Evolutionary conservation across 2,329 filamentous ascomycete species (phyloP), one percentile per base, ranked within the genome.

Genomic region (Colletotrichum sp.): DNA sequence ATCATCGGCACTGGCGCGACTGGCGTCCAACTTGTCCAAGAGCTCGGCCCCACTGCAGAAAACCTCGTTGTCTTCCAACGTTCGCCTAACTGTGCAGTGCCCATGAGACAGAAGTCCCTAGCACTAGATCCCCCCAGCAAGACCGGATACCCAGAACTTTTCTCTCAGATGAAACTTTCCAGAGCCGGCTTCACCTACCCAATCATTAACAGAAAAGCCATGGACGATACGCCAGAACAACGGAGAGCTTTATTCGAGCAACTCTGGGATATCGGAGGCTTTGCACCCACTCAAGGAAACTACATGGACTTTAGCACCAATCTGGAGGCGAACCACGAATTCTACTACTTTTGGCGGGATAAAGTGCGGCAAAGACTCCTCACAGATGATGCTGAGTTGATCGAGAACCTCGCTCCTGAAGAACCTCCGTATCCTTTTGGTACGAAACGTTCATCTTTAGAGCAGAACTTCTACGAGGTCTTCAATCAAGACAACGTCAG

Each of bases 391-490:
- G 28, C 66, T 24, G 55, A 57, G 66, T 55, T 57, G 49, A 34
- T 36, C 13, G 30, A 57, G 49, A 57, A 55, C 16, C 66, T 69
- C 24, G 66, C 66, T 4, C 66, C 66, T 34, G 66, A 69, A 21
- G 26, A 69, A 28, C 66, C 66, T 12, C 66, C 66, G 18, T 69
- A 57, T 49, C 44, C 32, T 10, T 69, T 57, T 30, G 66, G 66
- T 6, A 83, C 81, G 18, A 89, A 87, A 76, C 83, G 87, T 2
- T 82, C 85, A 1, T 84, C 82, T 1, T 82, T 89, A 1, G 87
- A 89, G 67, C 80, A 85, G 28, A 79, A 80, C 16, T 89, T 86
- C 79, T 89, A 85, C 73, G 88, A 89, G 71, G 81, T 85, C 0
- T 86, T 85, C 72, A 85, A 88, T 72, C 82, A 84, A n/a, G 78